A percentile compares a stretch with the other conserved stretches of the same genome.
These are phyloP conservation scores for Metrosideros polymorpha DNA, from an alignment of 441 rosid species.

Conservation along the genomic window DNA sequence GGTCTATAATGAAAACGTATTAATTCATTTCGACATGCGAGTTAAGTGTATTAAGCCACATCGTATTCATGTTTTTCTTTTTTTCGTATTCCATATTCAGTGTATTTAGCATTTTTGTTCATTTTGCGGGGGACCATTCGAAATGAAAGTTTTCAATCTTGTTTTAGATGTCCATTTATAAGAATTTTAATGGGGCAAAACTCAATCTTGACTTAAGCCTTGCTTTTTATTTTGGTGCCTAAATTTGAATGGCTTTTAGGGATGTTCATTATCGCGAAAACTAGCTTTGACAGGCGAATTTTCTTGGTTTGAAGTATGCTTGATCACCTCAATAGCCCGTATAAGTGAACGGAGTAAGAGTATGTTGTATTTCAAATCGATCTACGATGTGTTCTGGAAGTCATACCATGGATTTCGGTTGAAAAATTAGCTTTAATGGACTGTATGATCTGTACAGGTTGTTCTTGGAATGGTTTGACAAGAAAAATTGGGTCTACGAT, in stretches of 20 bases:
- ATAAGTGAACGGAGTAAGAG: background rate
- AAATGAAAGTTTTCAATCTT: background rate
- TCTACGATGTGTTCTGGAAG: background rate
- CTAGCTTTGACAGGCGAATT: too few species aligned
- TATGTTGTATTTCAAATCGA: background rate
- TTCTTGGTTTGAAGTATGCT: too few species aligned
- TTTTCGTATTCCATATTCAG: background rate
- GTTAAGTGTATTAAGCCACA: background rate
- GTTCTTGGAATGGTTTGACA: background rate
- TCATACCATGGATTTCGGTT: background rate
- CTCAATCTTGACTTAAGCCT: background rate
- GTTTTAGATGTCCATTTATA: background rate
- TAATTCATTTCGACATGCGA: background rate
- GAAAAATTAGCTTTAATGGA: background rate
- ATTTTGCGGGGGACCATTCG: too few species aligned
- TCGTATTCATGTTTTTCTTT: background rate
- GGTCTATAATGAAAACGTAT: background rate
- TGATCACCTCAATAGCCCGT: background rate
- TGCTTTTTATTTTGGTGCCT: background rate
- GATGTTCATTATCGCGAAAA: background rate
- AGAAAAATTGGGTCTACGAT: background rate
- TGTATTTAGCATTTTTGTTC: too few species aligned
- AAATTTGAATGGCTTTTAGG: background rate
- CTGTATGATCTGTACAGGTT: background rate
- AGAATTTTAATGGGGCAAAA: background rate